Evolutionary conservation across 2,329 filamentous ascomycete species (phyloP), one percentile per base, ranked within the genome.

Genomic region (Colletotrichum navitas): DNA sequence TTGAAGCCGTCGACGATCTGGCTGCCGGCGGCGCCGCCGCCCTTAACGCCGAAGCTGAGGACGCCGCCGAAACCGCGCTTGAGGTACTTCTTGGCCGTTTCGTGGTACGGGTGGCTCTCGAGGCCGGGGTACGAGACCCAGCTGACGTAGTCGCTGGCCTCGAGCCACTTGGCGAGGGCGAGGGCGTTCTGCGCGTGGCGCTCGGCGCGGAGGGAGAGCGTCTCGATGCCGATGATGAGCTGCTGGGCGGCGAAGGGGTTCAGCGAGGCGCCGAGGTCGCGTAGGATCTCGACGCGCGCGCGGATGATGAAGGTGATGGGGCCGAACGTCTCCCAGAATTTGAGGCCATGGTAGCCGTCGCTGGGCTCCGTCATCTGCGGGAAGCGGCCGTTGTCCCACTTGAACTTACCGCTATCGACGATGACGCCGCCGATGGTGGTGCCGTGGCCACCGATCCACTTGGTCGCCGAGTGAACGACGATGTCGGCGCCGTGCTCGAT

Each of bases 111-210:
- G 81, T 98, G 96, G 85, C 87, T 93, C 83, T 92, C 88, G 5
- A 98, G 87, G 26, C 96, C 96, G 0, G 93, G 95, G 82, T 98
- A 98, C 47, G 93, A 96, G 14, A 98, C 95, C 95, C 95, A 99
- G 77, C 88, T 88, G 59, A 98, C 95, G 78, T 96, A 90, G 63
- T 91, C 87, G 84, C 94, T 95, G 79, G 88, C 89, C 85, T 97
- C 91, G 54, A 98, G 87, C 90, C 94, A 97, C 78, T 87, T 86
- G 1, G 95, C 95, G 66, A 98, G 86, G 29, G 90, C 88, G 49
- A 95, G 82, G 1, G 96, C 90, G 81, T 98, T 98, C 78, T 90
- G 86, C 0, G 93, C 95, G 80, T 98, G 95, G 63, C 95, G 86
- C 85, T 98, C 95, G 49, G 90, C 91, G 61, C 96, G 90, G 81